Base-by-base conservation (phyloP, 2,329 filamentous ascomycete genomes). In the Botrytis medusae region DNA sequence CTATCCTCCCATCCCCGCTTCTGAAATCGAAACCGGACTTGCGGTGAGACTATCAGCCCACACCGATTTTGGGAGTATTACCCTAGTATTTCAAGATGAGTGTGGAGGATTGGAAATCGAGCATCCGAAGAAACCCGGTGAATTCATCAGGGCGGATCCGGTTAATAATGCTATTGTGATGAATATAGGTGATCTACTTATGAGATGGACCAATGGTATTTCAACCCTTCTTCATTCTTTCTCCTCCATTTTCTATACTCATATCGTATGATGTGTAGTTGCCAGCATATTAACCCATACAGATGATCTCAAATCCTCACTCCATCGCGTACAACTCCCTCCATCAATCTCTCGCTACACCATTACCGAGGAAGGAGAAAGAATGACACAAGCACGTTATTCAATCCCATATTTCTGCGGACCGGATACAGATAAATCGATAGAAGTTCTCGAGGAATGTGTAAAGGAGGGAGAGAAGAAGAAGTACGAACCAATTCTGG, bases 391-490 rank as follows among this genome's bases (percentile, higher is more conserved):
- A 46, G 83, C 84, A 32, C 81, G 88, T 22, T 90, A 88, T 75
- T 90, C 88, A 14, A 90, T 90, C 70, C 87, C 88, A 0, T 90
- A 89, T 77, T 90, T 90, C 72, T 82, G 89, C 46, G 81, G 82
- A 9, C 86, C 87, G 0, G 85, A 88, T 75, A 81, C 84, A 4
- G 82, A 85, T 61, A 81, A 83, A 5, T 79, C 86, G 14, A 86
- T 90, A 69, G 85, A 88, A 76, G 87, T 86, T 75, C 82, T 89
- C 63, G 82, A 84, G 1, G 83, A 83, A 8, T 87, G 85, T 75
- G 82, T 81, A 34, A 82, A 82, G 16, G 81, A 82, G 29, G 79
- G 80, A 1, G 81, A 84, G 69, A 83, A 84, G 1, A 82, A 85
- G 57, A 87, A 85, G 78, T 89, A 89, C 76, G 83, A 84, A 71